Evolutionary conservation across 768 basidiomycete species (phyloP).

Genomic region (Trametes punicea): DNA sequence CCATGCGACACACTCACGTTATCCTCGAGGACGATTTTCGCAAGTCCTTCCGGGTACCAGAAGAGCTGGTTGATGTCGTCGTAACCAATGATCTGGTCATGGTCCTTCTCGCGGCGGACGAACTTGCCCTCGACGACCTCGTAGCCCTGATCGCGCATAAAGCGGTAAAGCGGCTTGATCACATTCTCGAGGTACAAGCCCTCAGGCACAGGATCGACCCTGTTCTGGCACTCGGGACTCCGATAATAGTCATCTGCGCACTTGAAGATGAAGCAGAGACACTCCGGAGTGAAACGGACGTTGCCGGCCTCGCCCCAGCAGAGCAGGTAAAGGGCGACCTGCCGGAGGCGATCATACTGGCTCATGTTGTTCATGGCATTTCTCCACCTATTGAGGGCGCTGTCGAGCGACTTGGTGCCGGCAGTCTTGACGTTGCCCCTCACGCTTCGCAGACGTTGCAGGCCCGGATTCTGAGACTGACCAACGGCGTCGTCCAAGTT

Average conservation of each 20-base stretch:
- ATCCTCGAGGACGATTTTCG: slow-evolving; percentile 85
- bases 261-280: slow-evolving; percentile 99
- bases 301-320: slow-evolving; percentile 99
- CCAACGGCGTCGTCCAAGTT: slow-evolving; percentile 99
- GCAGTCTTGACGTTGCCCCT: slow-evolving; percentile 57
- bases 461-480: slow-evolving; percentile 88
- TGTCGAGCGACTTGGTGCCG: slow-evolving; percentile 82
- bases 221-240: slow-evolving; percentile 94
- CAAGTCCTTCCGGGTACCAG: slow-evolving; percentile 99
- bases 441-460: slow-evolving; percentile 83
- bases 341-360: slow-evolving; percentile 95
- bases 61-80: slow-evolving; percentile 99
- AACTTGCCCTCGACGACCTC: slow-evolving; percentile 95
- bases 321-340: slow-evolving; percentile 91
- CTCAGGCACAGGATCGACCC: slow-evolving; percentile 89
- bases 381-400: slow-evolving; percentile 91
- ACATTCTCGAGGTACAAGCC: slow-evolving; percentile 89
- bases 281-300: slow-evolving; percentile 95
- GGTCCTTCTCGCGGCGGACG: slow-evolving; percentile 90
- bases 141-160: slow-evolving; percentile 97
- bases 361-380: slow-evolving; percentile 99
- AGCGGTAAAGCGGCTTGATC: slow-evolving; percentile 92
- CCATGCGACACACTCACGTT: slow-evolving; percentile 51
- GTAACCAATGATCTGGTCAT: slow-evolving; percentile 96
- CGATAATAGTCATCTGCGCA: slow-evolving; percentile 99